These are phyloP conservation scores for Paecilomyces niveus DNA, from an alignment of 2,329 filamentous ascomycete species.

Conservation along the genomic window DNA sequence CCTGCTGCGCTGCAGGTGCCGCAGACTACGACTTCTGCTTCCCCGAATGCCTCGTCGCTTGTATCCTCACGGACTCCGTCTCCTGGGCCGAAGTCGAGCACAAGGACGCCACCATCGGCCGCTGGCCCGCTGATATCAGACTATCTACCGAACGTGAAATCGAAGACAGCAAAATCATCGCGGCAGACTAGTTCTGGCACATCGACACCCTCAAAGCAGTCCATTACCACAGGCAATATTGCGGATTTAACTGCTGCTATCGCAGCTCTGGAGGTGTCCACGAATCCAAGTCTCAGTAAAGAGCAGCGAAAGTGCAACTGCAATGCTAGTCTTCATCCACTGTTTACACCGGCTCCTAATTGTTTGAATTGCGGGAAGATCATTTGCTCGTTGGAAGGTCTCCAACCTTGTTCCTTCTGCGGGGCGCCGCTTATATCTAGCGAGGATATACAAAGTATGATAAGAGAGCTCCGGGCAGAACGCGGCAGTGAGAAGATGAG, in stretches of 20 bases:
- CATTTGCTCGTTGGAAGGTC: conserved; percentile 85
- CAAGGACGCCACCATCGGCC: conserved; percentile 57
- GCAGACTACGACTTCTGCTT: conserved; percentile 25
- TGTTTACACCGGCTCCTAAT: conserved; percentile 87
- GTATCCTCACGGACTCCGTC: conserved; percentile 40
- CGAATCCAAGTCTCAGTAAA: conserved; percentile 65
- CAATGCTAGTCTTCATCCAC: conserved; percentile 77
- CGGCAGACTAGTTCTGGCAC: conserved; percentile 72
- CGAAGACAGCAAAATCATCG: conserved; percentile 57
- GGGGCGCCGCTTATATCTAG: conserved; percentile 63
- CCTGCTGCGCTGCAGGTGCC: conserved; percentile 42
- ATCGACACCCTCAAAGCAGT: conserved; percentile 58
- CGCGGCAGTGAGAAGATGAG: conserved; percentile 81
- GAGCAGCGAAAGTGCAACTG: conserved; percentile 73
- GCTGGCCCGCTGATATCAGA: conserved; percentile 79
- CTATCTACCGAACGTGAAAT: conserved; percentile 50
- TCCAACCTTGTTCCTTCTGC: conserved; percentile 92
- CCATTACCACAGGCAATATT: conserved; percentile 42
- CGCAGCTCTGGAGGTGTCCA: conserved; percentile 80
- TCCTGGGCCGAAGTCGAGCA: conserved; percentile 21
- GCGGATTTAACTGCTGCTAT: conserved; percentile 68
- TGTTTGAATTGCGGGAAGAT: conserved; percentile 91
- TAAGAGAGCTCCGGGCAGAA: conserved; percentile 74
- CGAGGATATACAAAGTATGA: conserved; percentile 75
- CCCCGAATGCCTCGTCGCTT: conserved; percentile 34